These are phyloP conservation scores for Suhomyces coccinellae DNA, from an alignment of 1,139 yeast species.

Conservation along the genomic window DNA sequence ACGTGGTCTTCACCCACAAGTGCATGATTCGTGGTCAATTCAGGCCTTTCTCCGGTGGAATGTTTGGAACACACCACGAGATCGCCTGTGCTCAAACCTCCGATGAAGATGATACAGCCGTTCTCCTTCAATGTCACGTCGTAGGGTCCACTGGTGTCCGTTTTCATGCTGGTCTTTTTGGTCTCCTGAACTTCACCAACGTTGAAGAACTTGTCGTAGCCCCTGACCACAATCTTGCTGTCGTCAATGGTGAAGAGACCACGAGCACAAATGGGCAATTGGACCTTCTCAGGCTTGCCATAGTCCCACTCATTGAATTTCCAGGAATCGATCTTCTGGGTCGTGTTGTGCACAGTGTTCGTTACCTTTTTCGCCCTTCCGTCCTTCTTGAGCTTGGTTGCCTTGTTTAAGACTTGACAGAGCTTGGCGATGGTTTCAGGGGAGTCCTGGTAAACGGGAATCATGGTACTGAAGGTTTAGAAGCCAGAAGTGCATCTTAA, in stretches of 20 bases:
- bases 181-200: conserved; percentile 64
- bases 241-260: conserved; percentile 71
- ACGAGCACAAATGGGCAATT: conserved; percentile 73
- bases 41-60: conserved; percentile 71
- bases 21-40: conserved; percentile 67
- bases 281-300: conserved; percentile 39
- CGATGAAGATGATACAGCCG: conserved; percentile 85
- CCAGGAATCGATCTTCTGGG: conserved; percentile 51
- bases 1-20: conserved; percentile 66
- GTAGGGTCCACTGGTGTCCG: conserved; percentile 71
- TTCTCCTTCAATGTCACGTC: conserved; percentile 82
- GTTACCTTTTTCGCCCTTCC: conserved; percentile 26
- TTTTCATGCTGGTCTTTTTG: conserved; percentile 44
- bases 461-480: not conserved
- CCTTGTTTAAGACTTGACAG: conserved; percentile 8
- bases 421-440: conserved; percentile 1
- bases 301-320: conserved; percentile 88
- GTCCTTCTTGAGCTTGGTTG: conserved; percentile 23
- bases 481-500: not conserved
- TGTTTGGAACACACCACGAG: conserved; percentile 85
- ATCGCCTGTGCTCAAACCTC: conserved; percentile 75
- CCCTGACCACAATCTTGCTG: conserved; percentile 64
- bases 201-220: conserved; percentile 94
- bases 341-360: conserved; percentile 20
- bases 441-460: conserved; percentile 1